Evolutionary conservation across 2,329 filamentous ascomycete genomes (phyloP), one percentile per base, ranked within the genome.

Genomic region (Calonectria fujianensis): DNA sequence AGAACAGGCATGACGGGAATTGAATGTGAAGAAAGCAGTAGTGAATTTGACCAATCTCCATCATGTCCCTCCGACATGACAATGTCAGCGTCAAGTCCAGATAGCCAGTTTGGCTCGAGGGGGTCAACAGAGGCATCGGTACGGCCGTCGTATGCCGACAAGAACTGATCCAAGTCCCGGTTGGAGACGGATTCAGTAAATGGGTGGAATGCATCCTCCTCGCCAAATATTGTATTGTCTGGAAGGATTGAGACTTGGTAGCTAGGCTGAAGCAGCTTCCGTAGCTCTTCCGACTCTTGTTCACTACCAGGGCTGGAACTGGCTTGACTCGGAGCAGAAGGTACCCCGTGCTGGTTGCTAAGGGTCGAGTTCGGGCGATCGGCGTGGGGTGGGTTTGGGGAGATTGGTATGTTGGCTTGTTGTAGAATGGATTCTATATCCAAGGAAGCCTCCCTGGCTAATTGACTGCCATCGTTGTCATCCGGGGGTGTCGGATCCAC

Each of bases 341-440:
- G 24, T 1, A 10, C 35, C 14, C 35, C 37, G 16, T 63, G 41
- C 16, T 41, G 24, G 24, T 27, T 24, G 37, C 37, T 39, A 5
- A 37, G 35, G 3, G 57, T 63, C 57, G 37, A 41, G 57, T 63
- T 63, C 57, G 57, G 37, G 14, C 37, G 57, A 24, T 63, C 57
- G 24, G 24, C n/a, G 3, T 14, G 37, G 13, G 57, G 39, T 9
- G 57, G 57, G 10, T 41, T 37, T n/a, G 57, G 57, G 37, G 57
- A 63, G 11, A 63, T 14, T 6, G 57, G 35, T 20, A 63, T 41
- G 7, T 14, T 41, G 57, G 57, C 35, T 24, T 63, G 57, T 29
- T 63, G 57, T 20, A 63, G 37, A 20, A 63, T 63, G 0, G 35
- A 29, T 63, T 63, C 35, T 29, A 63, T 39, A 41, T 63, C 57